Base-by-base conservation (phyloP, 208 protist species). In the Trypanosoma grayi region DNA sequence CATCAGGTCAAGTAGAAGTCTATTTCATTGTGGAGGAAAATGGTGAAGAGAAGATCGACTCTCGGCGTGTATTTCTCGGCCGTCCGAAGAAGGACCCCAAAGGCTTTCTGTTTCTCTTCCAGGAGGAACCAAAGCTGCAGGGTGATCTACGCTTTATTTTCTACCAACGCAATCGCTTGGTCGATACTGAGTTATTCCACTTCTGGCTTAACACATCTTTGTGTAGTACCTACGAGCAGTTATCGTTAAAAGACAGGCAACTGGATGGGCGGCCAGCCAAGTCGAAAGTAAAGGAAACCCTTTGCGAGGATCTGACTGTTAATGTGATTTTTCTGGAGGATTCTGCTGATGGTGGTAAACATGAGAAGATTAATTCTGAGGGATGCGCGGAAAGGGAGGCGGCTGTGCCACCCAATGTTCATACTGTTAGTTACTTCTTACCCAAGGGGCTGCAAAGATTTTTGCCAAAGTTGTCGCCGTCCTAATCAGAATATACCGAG, bases 1-100 rank as follows among this genome's bases (percentile, higher is more conserved):
- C 39, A 40, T 64, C 11, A 37, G 43, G 44, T n/a, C 31, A 41
- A 18, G 40, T 59, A 16, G 78, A 84, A 22, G 22, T 84, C 0
- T 84, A 84, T 66, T 84, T 84, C 34, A 54, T 60, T 45, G 45
- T 80, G 2, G 43, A 54, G 28, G 53, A 70, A 33, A 66, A 75
- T 39, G 60, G 64, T 36, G 44, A 50, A 1, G 33, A 66, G 41
- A 66, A 70, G 25, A 56, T 83, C 37, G 73, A 83, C 54, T 83
- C 77, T 13, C 77, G 77, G 34, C 11, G 57, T 18, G 16, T 63
- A 18, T 79, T 84, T 39, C 73, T 65, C 0, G 34, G 41, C n/a
- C 62, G 73, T 0, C 70, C 63, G 13, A 39, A 44, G n/a, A 37
- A 64, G 24, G 64, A 69, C 59, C 13, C 55, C 6, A 56, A 51